Percentiles rank a stretch among this genome's conserved stretches.
phyloP scores from a whole-genome alignment of 768 basidiomycete genomes.

The Mrakia frigida region DNA sequence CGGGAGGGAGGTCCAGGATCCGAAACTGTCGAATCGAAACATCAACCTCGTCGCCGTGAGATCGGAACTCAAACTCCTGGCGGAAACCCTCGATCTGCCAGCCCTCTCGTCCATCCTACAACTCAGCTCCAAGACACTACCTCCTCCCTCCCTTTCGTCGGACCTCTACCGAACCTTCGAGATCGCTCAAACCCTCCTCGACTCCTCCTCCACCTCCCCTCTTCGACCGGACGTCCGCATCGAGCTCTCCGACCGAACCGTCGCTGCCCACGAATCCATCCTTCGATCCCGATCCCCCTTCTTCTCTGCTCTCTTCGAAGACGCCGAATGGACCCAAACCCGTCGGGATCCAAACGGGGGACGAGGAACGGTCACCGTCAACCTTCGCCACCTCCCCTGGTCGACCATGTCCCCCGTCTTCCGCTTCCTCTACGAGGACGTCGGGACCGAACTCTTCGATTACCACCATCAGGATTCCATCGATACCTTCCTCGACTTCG shows the following conservation, averaged over 20 bases:
- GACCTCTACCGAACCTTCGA: conserved; percentile 56
- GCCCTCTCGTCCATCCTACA: conserved; percentile 56
- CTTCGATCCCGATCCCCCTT: conserved; percentile 78
- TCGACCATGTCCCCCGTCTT: conserved; percentile 69
- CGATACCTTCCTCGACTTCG: conserved; percentile 76
- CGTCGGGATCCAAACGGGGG: conserved; percentile 55
- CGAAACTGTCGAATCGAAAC: conserved; percentile 41
- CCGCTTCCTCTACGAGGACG: conserved; percentile 69
- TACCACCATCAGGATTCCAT: conserved; percentile 60
- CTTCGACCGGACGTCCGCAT: conserved; percentile 59
- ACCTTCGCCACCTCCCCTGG: conserved; percentile 69
- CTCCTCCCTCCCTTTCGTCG: conserved; percentile 50
- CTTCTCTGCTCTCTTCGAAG: conserved; percentile 76
- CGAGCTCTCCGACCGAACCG: conserved; percentile 59
- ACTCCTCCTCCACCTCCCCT: not conserved
- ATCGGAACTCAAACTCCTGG: conserved; percentile 58
- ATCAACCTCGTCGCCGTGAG: conserved; percentile 54
- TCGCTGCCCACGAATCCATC: conserved; percentile 64
- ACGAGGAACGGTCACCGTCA: conserved; percentile 51
- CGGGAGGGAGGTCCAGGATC: conserved; percentile 47
- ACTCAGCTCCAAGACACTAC: conserved; percentile 56
- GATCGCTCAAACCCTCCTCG: conserved; percentile 34
- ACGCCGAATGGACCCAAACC: conserved; percentile 69
- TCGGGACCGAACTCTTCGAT: conserved; percentile 63
- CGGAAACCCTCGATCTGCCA: conserved; percentile 57